These are phyloP conservation scores for Macaranga tanarius DNA, from an alignment of 441 rosid species.

Conservation along the genomic window DNA sequence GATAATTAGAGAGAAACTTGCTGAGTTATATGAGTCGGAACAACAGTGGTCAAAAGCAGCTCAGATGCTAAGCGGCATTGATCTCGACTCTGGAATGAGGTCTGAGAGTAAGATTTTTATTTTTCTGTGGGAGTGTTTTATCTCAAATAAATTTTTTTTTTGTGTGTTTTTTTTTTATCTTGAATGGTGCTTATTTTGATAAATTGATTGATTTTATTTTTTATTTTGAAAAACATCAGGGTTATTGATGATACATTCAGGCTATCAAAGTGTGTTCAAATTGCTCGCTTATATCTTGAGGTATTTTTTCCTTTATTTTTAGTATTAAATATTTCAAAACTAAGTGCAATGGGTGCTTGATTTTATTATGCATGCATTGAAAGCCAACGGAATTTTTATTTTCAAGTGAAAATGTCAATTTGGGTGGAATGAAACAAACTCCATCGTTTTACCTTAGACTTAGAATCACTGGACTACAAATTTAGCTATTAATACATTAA, in stretches of 20 bases:
- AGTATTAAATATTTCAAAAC: neutral
- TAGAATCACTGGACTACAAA: too few species aligned
- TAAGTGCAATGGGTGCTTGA: neutral
- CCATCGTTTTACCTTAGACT: too few species aligned
- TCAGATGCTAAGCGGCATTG: conserved; percentile 98
- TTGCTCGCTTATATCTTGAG: conserved; percentile 97
- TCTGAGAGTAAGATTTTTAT: conserved; percentile 33
- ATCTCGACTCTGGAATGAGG: conserved; percentile 98
- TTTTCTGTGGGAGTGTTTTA: neutral
- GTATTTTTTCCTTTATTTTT: conserved; percentile 30
- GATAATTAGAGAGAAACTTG: conserved; percentile 94
- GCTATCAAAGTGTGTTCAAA: conserved; percentile 95
- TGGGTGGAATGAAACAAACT: too few species aligned
- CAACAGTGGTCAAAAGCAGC: conserved; percentile 98
- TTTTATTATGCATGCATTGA: too few species aligned
- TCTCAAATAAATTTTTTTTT: neutral
- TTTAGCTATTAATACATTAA: too few species aligned
- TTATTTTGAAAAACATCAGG: conserved; percentile 41
- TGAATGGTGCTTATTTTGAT: neutral
- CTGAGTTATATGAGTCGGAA: conserved; percentile 87
- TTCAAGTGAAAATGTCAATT: too few species aligned
- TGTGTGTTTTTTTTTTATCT: neutral
- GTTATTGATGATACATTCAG: conserved; percentile 81
- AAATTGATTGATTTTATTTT: conserved; percentile 14
- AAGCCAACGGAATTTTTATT: too few species aligned